These are phyloP conservation scores for Gonium pectorale DNA, from an alignment of 139 green algal genomes.

Conservation along the genomic window DNA sequence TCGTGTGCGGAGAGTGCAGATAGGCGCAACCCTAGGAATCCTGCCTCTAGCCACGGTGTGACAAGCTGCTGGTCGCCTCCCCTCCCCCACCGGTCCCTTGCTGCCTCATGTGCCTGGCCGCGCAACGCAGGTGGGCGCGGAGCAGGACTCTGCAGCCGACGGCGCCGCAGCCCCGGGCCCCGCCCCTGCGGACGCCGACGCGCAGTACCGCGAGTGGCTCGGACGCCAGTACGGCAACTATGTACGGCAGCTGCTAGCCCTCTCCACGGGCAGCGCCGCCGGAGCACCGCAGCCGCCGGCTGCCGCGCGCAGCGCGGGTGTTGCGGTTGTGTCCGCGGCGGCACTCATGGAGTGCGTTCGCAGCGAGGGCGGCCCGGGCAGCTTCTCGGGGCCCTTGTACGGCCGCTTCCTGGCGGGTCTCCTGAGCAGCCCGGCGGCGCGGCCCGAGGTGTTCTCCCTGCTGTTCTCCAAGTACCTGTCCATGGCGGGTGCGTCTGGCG, in stretches of 20 bases:
- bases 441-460: slow-evolving; percentile 59
- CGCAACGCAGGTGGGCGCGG: neutral
- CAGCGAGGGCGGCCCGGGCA: slow-evolving; percentile 49
- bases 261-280: slow-evolving; percentile 29
- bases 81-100: neutral
- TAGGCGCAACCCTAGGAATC: no score
- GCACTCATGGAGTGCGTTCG: slow-evolving; percentile 76
- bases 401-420: slow-evolving; percentile 48
- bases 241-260: slow-evolving; percentile 37
- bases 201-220: slow-evolving; percentile 56
- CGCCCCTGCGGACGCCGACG: neutral
- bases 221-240: slow-evolving; percentile 63
- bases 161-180: neutral
- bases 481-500: slow-evolving; percentile 33
- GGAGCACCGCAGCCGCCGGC: neutral
- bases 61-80: neutral
- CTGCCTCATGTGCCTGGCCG: neutral
- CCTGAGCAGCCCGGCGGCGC: slow-evolving; percentile 16
- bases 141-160: neutral
- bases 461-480: slow-evolving; percentile 69
- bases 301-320: neutral
- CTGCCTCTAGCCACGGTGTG: neutral
- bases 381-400: slow-evolving; percentile 66
- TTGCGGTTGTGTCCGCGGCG: slow-evolving; percentile 61
- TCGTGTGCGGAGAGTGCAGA: no score